These are phyloP conservation scores for Lagenidium giganteum DNA, from an alignment of 352 stramenopile genomes.

Conservation along the genomic window DNA sequence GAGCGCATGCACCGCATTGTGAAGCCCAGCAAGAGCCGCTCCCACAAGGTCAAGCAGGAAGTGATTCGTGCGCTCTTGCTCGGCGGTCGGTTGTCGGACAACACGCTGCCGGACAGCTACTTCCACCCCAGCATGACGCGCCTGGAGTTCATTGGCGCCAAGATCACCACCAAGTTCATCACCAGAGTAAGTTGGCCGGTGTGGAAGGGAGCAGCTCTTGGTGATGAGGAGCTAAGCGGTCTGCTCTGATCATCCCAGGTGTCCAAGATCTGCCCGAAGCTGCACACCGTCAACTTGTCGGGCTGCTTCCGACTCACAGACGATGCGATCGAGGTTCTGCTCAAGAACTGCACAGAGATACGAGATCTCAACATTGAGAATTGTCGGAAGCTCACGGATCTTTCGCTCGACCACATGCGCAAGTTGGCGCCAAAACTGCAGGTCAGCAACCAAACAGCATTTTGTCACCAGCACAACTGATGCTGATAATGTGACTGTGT, in stretches of 20 bases:
- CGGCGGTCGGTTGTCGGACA: slow-evolving; percentile 69
- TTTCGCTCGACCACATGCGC: slow-evolving; percentile 68
- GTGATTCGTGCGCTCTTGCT: slow-evolving; percentile 72
- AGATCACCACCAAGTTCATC: slow-evolving; percentile 77
- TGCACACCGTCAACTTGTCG: slow-evolving; percentile 83
- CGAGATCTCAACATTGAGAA: slow-evolving; percentile 88
- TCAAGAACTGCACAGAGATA: slow-evolving; percentile 83
- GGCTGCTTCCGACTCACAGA: slow-evolving; percentile 87
- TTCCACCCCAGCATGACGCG: slow-evolving; percentile 85
- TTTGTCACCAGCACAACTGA: background rate
- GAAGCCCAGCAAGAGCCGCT: slow-evolving; percentile 70
- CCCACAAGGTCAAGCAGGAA: slow-evolving; percentile 85
- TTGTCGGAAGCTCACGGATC: slow-evolving; percentile 84
- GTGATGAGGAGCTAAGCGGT: background rate
- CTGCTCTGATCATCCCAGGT: slow-evolving; percentile 26
- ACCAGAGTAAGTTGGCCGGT: slow-evolving; percentile 33
- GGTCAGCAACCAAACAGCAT: too few species aligned
- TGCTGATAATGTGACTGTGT: background rate
- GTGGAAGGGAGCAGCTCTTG: background rate
- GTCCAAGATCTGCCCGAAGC: slow-evolving; percentile 72
- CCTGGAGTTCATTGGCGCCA: slow-evolving; percentile 80
- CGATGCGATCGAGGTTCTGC: slow-evolving; percentile 71
- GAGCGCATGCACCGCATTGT: slow-evolving; percentile 63
- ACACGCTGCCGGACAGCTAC: slow-evolving; percentile 77
- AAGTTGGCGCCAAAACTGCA: slow-evolving; percentile 78